Evolutionary conservation across 2,329 filamentous ascomycete species (phyloP), one percentile per base, ranked within the genome.

Genomic region (Pseudohalonectria lignicola): DNA sequence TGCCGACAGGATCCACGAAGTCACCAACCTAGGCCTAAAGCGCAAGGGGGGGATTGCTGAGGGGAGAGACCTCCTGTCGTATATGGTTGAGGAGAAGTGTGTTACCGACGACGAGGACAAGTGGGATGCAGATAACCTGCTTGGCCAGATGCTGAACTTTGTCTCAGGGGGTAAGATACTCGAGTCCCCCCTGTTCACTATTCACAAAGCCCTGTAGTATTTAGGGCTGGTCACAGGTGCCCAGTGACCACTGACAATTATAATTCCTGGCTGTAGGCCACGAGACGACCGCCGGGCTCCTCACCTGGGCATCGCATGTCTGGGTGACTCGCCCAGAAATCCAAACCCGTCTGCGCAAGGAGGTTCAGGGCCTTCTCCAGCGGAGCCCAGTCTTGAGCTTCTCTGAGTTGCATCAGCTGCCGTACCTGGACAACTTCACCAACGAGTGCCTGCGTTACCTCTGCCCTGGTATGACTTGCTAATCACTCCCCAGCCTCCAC

Each of bases 311-410:
- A 4, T 36, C 51, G 4, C 55, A 57, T 31, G 39, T 46, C 18
- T 44, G 63, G 9, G 50, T 55, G 1, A 54, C 45, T 0, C 39
- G 49, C 16, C 55, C 51, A 4, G 36, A 48, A 6, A 47, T 63
- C 7, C 55, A 61, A 39, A 42, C 47, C 9, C 45, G 42, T 1
- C 43, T 61, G 4, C 54, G 57, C 5, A 41, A 30, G 17, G 58
- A 62, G 42, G 49, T 71, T 4, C 41, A 53, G 5, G 48, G 67
- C 4, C 42, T 58, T 16, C 51, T 66, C 5, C 56, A 56, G 2
- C 56, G 63, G 42, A 45, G 57, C 41, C 44, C 49, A 16, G 26
- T 20, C 4, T 41, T 45, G 2, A 10, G 17, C 2, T 36, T 37
- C n/a, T 28, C n/a, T 7, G 34, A 37, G 5, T 38, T 44, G 15